Conservation (phyloP, 2,329 filamentous ascomycete species). For the Epichloe aotearoae region DNA sequence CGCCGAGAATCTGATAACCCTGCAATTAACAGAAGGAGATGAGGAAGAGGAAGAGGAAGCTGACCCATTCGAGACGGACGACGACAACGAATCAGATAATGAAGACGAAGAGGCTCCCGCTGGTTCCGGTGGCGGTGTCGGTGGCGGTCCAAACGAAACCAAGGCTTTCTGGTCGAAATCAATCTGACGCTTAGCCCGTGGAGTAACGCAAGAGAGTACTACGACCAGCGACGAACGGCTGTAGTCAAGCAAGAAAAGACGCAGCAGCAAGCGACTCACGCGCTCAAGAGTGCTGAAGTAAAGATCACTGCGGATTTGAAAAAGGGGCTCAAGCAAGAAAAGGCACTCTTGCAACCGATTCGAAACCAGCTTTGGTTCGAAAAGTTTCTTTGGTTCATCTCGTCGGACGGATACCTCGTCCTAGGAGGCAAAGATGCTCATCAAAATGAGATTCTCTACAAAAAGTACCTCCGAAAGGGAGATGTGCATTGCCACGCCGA, state of each 20-base stretch:
- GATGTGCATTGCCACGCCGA: conserved; percentile 91
- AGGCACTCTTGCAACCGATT: conserved; percentile 70
- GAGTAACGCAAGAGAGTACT: conserved; percentile 85
- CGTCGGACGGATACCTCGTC: conserved; percentile 87
- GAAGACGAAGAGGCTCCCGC: conserved; percentile 15
- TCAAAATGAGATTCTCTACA: conserved; percentile 88
- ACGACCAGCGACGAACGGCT: conserved; percentile 74
- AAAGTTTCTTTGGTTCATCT: conserved; percentile 92
- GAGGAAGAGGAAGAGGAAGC: conserved; percentile 48
- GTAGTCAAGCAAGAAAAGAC: conserved; percentile 84
- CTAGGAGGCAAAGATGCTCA: conserved; percentile 78
- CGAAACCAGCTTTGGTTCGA: conserved; percentile 89
- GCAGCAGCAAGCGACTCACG: conserved; percentile 62
- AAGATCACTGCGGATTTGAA: conserved; percentile 80
- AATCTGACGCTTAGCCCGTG: conserved; percentile 72
- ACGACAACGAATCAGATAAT: conserved; percentile 41
- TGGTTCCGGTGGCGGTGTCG: conserved; percentile 1
- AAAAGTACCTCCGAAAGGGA: conserved; percentile 70
- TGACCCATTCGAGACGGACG: conserved; percentile 53
- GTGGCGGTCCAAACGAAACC: conserved; percentile 18
- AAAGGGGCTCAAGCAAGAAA: conserved; percentile 87
- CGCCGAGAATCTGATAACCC: conserved; percentile 75
- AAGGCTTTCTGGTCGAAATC: conserved; percentile 65
- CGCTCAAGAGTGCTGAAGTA: conserved; percentile 78
- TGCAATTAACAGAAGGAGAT: conserved; percentile 61